Percentiles rank a stretch among this genome's conserved stretches.
phyloP scores from a whole-genome alignment of 352 stramenopile species.

The Phytophthora nicotianae region DNA sequence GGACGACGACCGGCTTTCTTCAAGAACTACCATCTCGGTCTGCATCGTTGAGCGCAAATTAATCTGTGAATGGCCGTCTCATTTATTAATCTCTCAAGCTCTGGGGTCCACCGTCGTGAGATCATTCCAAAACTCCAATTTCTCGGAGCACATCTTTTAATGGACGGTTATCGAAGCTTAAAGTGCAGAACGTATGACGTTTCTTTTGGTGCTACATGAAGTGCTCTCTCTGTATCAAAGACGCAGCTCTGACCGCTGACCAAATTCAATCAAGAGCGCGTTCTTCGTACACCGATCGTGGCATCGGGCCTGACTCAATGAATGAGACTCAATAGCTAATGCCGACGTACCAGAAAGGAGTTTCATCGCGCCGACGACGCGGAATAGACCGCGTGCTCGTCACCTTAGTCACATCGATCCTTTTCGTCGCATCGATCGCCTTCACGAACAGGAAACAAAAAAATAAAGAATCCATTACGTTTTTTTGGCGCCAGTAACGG shows the following conservation, averaged over 20 bases:
- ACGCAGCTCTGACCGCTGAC: not conserved
- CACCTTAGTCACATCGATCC: not conserved
- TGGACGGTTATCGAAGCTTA: not conserved
- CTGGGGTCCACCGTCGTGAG: not conserved
- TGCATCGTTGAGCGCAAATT: not conserved
- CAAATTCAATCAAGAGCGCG: not conserved
- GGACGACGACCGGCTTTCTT: not conserved
- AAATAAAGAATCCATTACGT: too few relatives aligned
- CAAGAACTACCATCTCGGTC: not conserved
- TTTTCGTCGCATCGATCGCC: not conserved
- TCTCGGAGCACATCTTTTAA: not conserved
- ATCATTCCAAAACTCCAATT: not conserved
- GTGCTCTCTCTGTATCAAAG: not conserved
- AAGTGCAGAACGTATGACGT: not conserved
- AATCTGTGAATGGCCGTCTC: not conserved
- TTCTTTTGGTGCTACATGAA: not conserved
- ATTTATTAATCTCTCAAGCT: not conserved
- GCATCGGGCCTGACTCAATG: not conserved
- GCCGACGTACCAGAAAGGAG: not conserved
- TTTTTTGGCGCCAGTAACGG: too few relatives aligned
- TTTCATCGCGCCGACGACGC: not conserved
- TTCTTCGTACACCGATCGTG: not conserved
- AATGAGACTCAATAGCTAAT: not conserved
- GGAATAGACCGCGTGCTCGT: not conserved
- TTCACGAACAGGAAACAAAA: not conserved